Conservation (phyloP, 2,329 filamentous ascomycete genomes). For the Verticillium dahliae region DNA sequence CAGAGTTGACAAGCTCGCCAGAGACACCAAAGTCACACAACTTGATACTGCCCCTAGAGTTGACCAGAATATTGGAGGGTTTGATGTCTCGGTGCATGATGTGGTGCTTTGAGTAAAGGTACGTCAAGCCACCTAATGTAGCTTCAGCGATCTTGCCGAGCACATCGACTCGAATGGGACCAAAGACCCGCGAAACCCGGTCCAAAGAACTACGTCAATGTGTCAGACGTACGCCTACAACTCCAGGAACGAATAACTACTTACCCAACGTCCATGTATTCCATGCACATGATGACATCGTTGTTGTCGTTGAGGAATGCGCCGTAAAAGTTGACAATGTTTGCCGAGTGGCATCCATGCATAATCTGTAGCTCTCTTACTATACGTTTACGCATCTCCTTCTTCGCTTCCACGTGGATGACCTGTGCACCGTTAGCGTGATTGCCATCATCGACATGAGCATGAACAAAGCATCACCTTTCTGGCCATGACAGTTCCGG, state of each 20-base stretch:
- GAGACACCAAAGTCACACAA: conserved; percentile 99
- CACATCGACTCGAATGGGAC: conserved; percentile 90
- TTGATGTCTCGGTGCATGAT: conserved; percentile 99
- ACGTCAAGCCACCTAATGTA: conserved; percentile 85
- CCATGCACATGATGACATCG: conserved; percentile 99
- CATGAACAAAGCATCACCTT: conserved; percentile 56
- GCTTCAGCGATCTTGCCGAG: conserved; percentile 97
- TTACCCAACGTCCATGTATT: conserved; percentile 98
- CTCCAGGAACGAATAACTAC: conserved; percentile 23
- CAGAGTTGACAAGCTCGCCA: conserved; percentile 93
- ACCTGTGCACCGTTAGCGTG: conserved; percentile 48
- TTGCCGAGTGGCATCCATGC: conserved; percentile 93
- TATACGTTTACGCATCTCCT: conserved; percentile 93
- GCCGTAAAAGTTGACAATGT: conserved; percentile 97
- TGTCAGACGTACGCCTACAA: too few relatives aligned
- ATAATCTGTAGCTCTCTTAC: conserved; percentile 97
- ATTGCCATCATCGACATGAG: not conserved
- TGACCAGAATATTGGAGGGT: conserved; percentile 93
- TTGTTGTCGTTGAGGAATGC: conserved; percentile 95
- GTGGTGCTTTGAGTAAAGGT: conserved; percentile 89
- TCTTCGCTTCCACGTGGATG: conserved; percentile 97
- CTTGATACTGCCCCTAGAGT: conserved; percentile 91
- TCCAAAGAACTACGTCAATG: conserved; percentile 67
- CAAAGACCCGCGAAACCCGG: conserved; percentile 88
- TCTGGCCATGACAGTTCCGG: conserved; percentile 93